Base-by-base conservation (phyloP, 306 rosid species). In the Geum urbanum region DNA sequence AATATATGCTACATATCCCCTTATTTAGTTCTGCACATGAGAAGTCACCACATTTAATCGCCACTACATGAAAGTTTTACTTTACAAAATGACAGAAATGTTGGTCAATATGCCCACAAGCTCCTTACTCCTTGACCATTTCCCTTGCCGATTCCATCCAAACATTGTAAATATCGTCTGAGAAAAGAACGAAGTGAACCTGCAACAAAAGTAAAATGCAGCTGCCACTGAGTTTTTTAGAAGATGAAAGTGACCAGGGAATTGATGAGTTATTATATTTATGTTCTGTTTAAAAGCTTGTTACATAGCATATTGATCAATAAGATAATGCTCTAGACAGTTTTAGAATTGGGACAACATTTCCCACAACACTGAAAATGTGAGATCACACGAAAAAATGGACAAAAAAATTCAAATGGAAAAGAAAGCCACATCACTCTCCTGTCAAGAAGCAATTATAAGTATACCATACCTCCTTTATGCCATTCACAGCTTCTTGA, bases 111-210 rank as follows among this genome's bases (percentile, higher is more conserved):
- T n/a, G 67, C 22, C 57, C 56, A 19, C 68, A 2, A 24, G 14
- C 37, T 10, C 40, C 52, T 4, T 64, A 24, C 52, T 43, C 39
- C 55, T 44, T 62, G 75, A 89, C 79, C 84, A 87, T 75, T 75
- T 86, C 85, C 52, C 76, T 82, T 4, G 82, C 89, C 77, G 80
- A 87, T 46, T 79, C 81, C 81, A 87, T 49, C 96, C 96, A 91
- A 61, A 65, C 77, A 71, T 68, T 44, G 84, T 84, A 85, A 49
- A 82, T 75, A 53, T 91, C 94, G 10, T 88, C 78, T 1, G 55
- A 13, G 60, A 82, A 91, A 61, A 84, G 79, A 61, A 91, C 91
- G 73, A 89, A 89, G 81, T 91, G 97, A 35, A 89, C 87, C 97
- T 91, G 94, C 80, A 76, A 72, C 74, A 64, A 72, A 67, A 56